Conservation (phyloP, 1,284 basidiomycete species). For the Rhodotorula sp. region DNA sequence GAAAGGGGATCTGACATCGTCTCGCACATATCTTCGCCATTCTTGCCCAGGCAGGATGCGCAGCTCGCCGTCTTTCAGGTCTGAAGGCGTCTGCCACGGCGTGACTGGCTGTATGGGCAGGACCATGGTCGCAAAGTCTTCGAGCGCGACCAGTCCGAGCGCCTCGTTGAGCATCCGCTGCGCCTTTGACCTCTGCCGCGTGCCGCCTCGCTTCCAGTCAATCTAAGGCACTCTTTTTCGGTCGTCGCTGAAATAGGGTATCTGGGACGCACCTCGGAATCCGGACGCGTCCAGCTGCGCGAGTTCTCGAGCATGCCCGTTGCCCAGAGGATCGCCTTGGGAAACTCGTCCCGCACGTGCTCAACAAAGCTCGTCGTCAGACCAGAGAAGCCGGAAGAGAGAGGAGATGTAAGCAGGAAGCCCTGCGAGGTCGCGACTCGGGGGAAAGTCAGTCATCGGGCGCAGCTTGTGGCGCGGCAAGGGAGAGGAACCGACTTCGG, state of each 20-base stretch:
- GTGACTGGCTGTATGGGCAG: slow-evolving; percentile 34
- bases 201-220: not conserved
- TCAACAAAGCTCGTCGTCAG: slow-evolving; percentile 31
- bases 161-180: slow-evolving; percentile 29
- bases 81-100: not conserved
- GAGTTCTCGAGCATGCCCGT: slow-evolving; percentile 25
- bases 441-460: not conserved
- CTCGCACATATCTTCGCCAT: slow-evolving; percentile 21
- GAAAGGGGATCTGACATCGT: slow-evolving; percentile 21
- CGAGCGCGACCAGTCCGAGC: slow-evolving; percentile 19
- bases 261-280: slow-evolving; percentile 18
- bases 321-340: slow-evolving; percentile 26
- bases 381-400: slow-evolving; percentile 32
- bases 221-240: no score
- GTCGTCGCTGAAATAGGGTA: no score
- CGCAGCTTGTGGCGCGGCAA: no score
- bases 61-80: not conserved
- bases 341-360: slow-evolving; percentile 32
- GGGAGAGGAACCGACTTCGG: slow-evolving; percentile 22
- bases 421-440: slow-evolving; percentile 9
- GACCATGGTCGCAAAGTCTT: slow-evolving; percentile 28
- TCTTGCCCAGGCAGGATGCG: slow-evolving; percentile 2
- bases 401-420: slow-evolving; percentile 25
- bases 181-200: slow-evolving; percentile 15
- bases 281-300: slow-evolving; percentile 23